Percentiles rank a stretch among this genome's conserved stretches.
These are phyloP conservation scores for Filosporella fistucella DNA, from an alignment of 495 filamentous ascomycete species.

Conservation along the genomic window DNA sequence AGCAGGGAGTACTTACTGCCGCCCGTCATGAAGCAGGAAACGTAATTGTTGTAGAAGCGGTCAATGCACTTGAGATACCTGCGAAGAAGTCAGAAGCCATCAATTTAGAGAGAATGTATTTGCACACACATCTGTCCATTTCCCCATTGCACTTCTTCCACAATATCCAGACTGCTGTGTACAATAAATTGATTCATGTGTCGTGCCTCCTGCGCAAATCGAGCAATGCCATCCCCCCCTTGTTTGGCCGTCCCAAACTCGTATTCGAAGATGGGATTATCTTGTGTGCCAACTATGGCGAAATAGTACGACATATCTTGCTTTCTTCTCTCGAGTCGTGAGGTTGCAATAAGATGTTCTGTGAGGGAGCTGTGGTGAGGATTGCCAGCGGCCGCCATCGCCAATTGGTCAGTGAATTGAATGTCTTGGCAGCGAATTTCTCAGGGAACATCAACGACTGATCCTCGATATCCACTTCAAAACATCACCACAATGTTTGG, in stretches of 20 bases:
- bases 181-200: slow-evolving; percentile 98
- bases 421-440: slow-evolving; percentile 13
- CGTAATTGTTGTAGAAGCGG: slow-evolving; percentile 84
- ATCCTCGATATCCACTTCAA: no score
- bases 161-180: slow-evolving; percentile 85
- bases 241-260: slow-evolving; percentile 94
- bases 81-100: background rate
- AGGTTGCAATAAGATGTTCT: no score
- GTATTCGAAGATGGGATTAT: slow-evolving; percentile 91
- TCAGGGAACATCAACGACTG: no score
- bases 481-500: slow-evolving; percentile 58
- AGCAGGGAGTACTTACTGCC: slow-evolving; percentile 39
- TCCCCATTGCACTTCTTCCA: slow-evolving; percentile 93
- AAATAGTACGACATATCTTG: slow-evolving; percentile 95
- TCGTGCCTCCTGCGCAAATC: slow-evolving; percentile 79
- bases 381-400: no score
- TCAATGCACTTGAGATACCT: slow-evolving; percentile 97
- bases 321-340: slow-evolving; percentile 1
- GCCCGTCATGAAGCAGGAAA: slow-evolving; percentile 87
- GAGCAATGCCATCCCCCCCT: slow-evolving; percentile 85
- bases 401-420: slow-evolving; percentile 17
- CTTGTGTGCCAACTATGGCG: slow-evolving; percentile 86
- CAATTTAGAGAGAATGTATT: background rate
- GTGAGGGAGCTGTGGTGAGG: slow-evolving; percentile 5
- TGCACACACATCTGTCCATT: slow-evolving; percentile 64